Evolutionary conservation across 2,329 filamentous ascomycete genomes (phyloP), one percentile per base, ranked within the genome.

Genomic region (Diaporthe sp.): DNA sequence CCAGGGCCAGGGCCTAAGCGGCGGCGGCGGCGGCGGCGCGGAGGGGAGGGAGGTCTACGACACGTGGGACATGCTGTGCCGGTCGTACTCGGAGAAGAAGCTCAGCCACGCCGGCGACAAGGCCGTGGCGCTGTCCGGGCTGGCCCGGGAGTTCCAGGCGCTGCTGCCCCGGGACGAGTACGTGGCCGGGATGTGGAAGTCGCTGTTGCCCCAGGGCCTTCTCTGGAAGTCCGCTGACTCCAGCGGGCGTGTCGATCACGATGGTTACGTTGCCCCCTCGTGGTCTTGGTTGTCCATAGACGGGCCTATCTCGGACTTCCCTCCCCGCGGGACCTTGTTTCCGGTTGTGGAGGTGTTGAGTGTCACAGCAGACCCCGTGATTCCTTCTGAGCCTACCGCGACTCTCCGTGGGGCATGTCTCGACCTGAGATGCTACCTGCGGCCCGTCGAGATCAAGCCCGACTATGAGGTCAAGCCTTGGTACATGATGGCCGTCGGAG

Each of bases 231-330:
- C 65, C 8, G 47, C 47, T 20, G 47, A 42, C 4, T n/a, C 15
- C 6, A 53, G 31, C 28, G 65, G 49, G n/a, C 49, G 31, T n/a
- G 3, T 42, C n/a, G 28, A 31, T 3, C 10, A 49, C 12, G 13
- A 39, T 39, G 13, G 3, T 0, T 53, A 70, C 13, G 20, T 70
- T 37, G 65, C 65, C 7, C 65, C 65, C 3, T 42, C 65, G 1
- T 70, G 65, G 47, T 70, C 65, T 28, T 70, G 65, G 65, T 44
- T 70, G 28, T 55, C 65, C 34, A 70, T 70, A 4, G 65, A 70
- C 1, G 65, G 65, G 20, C n/a, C 65, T 4, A 39, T 70, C 17
- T 55, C 47, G 28, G 22, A 28, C 17, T 22, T 39, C 17, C 7
- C 31, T n/a, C 13, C 65, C 9, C 25, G 15, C 12, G 49, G 25